These are phyloP conservation scores for Leucosporidium yakuticum DNA, from an alignment of 768 basidiomycete genomes.

Conservation along the genomic window DNA sequence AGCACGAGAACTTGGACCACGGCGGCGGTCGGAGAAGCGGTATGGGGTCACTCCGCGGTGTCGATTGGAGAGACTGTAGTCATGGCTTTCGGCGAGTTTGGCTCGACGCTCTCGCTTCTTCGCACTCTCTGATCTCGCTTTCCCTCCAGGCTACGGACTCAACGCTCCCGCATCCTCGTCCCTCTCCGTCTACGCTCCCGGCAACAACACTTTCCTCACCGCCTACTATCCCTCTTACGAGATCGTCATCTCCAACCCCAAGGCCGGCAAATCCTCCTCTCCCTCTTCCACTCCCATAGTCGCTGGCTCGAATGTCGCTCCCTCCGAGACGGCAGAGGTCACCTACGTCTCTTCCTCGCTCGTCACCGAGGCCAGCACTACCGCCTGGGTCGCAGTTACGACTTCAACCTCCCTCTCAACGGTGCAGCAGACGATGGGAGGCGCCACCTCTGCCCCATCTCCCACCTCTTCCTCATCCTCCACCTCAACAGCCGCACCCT, in stretches of 20 bases:
- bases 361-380: not conserved
- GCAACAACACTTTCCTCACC: slow-evolving; percentile 26
- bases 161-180: no score
- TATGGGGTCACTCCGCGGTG: slow-evolving; percentile 17
- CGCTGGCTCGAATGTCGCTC: not conserved
- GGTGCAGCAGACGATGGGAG: no score
- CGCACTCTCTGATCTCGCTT: not conserved
- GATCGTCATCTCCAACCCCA: slow-evolving; percentile 16
- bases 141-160: not conserved
- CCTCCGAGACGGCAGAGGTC: not conserved
- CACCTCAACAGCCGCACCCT: not conserved
- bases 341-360: not conserved
- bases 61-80: slow-evolving; percentile 24
- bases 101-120: not conserved
- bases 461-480: not conserved
- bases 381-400: not conserved
- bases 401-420: not conserved
- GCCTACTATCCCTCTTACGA: slow-evolving; percentile 24
- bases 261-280: slow-evolving; percentile 4
- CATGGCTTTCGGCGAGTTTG: slow-evolving; percentile 18
- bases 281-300: not conserved
- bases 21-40: not conserved
- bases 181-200: slow-evolving; percentile 13
- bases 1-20: slow-evolving; percentile 1
- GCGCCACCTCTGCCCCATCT: not conserved